phyloP scores from a whole-genome alignment of 441 rosid genomes.

The Euphorbia schlechtendalii region DNA sequence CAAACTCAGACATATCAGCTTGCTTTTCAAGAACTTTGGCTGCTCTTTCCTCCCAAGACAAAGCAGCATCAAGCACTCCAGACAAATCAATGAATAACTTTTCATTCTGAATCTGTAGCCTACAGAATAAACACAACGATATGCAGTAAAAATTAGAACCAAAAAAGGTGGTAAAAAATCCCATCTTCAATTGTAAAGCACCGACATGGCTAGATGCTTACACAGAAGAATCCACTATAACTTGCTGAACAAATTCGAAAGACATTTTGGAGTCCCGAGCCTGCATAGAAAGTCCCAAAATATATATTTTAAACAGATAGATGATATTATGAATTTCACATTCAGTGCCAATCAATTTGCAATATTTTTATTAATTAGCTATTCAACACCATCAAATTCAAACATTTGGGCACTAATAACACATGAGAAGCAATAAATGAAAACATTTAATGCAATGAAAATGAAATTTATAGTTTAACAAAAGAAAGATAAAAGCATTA shows the following conservation, averaged over 20 bases:
- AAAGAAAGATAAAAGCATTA: background rate
- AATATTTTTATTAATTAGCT: background rate
- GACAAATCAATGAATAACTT: conserved; percentile 47
- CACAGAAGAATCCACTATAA: conserved; percentile 54
- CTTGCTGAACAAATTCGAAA: conserved; percentile 52
- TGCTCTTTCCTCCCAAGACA: conserved; percentile 74
- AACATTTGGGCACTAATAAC: background rate
- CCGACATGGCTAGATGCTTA: conserved; percentile 31
- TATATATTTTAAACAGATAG: conserved; percentile 10
- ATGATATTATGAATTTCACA: background rate
- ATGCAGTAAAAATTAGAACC: conserved; percentile 6
- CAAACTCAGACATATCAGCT: conserved; percentile 63
- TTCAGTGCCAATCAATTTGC: background rate
- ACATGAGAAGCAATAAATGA: background rate
- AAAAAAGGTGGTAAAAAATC: background rate
- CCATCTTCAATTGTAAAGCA: conserved; percentile 9
- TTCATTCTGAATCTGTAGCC: conserved; percentile 67
- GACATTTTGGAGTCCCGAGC: conserved; percentile 47
- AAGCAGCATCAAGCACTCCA: conserved; percentile 47
- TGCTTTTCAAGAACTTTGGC: conserved; percentile 35
- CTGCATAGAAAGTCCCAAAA: conserved; percentile 31
- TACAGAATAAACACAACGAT: conserved; percentile 25
- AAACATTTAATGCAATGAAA: background rate
- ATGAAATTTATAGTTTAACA: background rate
- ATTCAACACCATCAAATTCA: conserved; percentile 1